Base-by-base conservation (phyloP, 208 protist genomes). In the Trypanosoma caninum region DNA sequence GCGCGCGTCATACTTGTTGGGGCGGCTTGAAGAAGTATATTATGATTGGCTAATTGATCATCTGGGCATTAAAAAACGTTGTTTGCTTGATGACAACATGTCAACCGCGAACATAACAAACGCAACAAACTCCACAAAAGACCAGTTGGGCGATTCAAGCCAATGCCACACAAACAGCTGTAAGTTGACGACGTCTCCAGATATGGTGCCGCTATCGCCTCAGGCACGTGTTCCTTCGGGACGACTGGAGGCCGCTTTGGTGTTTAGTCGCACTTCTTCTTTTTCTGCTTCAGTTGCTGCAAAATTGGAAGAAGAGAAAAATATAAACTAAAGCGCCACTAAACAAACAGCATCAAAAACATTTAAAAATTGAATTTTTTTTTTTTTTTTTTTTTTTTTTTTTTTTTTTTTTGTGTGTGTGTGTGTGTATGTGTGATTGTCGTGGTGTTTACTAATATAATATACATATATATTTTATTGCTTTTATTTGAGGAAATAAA, bases 1-100 rank as follows among this genome's bases (percentile, higher is more conserved):
- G 25, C 35, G 37, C 27, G 47, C 48, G 14, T 50, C 28, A 18
- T 22, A 54, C 11, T n/a, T 67, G 25, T 22, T 67, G 7, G 53
- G 61, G 6, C n/a, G 4, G 9, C 42, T 67, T n/a, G 61, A 67
- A 22, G 61, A 67, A 20, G 50, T 18, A 20, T 67, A 67, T 42
- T 37, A 59, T 25, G 42, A 67, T 30, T 67, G 61, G 61, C 44
- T 67, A 3, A 20, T 67, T 3, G 38, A 58, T 51, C 53, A 67
- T 33, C 44, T 67, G 14, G 51, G 61, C 23, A 67, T 67, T 10
- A 60, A 52, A 27, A 11, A 27, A 16, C 51, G 61, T 31, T 30
- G 22, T n/a, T 35, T 20, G 42, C 30, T 14, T 5, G 14, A 11
- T n/a, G 42, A 27, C 18, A 22, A 14, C 4, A n/a, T 46, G 0